These are phyloP conservation scores for Bonia amplexicaulis DNA, from an alignment of 176 grass and related monocot species.

Conservation along the genomic window DNA sequence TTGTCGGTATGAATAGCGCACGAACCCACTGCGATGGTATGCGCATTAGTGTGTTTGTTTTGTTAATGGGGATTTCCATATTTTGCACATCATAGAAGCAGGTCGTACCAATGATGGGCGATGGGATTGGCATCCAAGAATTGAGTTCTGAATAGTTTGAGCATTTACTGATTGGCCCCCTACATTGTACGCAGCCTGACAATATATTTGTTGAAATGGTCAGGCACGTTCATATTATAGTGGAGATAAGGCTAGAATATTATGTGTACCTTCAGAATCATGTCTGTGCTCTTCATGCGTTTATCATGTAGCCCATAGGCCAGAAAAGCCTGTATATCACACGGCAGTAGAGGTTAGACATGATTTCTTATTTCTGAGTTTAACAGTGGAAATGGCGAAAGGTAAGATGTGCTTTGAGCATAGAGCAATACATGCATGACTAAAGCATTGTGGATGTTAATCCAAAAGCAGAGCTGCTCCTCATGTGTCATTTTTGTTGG, in stretches of 20 bases:
- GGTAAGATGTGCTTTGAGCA: not conserved
- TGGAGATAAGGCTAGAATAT: not conserved
- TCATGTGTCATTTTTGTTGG: conserved; percentile 70
- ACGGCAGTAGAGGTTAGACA: conserved; percentile 6
- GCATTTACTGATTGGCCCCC: conserved; percentile 92
- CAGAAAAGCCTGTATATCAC: conserved; percentile 60
- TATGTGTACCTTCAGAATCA: conserved; percentile 64
- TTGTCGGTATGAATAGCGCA: conserved; percentile 48
- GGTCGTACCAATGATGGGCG: conserved; percentile 74
- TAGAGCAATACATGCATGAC: conserved; percentile 79
- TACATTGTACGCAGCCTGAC: conserved; percentile 82
- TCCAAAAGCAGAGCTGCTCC: conserved; percentile 82
- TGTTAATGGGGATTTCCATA: not conserved
- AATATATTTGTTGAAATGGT: not conserved
- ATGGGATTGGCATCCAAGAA: conserved; percentile 86
- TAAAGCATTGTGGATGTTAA: conserved; percentile 83
- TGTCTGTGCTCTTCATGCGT: conserved; percentile 71
- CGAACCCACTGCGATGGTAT: conserved; percentile 52
- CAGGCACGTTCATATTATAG: conserved; percentile 13
- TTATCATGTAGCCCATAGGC: conserved; percentile 72
- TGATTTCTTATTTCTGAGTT: not conserved
- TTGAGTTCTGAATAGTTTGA: conserved; percentile 71
- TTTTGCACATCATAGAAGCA: not conserved
- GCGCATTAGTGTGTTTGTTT: not conserved
- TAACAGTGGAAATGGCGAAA: not conserved